These are phyloP conservation scores for Pyronema domesticum DNA, from an alignment of 495 filamentous ascomycete genomes.

Conservation along the genomic window DNA sequence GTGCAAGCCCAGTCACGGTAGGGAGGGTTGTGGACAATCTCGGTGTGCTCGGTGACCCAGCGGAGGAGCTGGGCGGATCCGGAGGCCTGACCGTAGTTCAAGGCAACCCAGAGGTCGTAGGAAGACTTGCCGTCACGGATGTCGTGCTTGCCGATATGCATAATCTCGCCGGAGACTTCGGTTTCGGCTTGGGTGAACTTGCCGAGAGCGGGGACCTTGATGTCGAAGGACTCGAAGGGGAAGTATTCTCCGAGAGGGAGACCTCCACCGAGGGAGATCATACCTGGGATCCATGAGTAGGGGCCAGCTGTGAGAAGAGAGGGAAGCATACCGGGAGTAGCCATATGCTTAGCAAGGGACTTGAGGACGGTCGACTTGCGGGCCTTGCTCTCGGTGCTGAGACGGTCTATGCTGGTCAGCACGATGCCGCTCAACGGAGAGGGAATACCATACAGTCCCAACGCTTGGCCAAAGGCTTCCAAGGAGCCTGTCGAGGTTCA, in stretches of 20 bases:
- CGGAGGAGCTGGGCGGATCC: conserved; percentile 74
- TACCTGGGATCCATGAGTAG: conserved; percentile 25
- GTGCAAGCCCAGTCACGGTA: conserved; percentile 73
- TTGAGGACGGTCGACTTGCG: conserved; percentile 55
- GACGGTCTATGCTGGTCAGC: conserved; percentile 28
- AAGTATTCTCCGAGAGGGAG: conserved; percentile 81
- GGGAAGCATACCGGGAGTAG: conserved; percentile 16
- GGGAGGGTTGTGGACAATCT: conserved; percentile 53
- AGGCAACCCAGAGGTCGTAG: conserved; percentile 61
- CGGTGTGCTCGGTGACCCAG: conserved; percentile 85
- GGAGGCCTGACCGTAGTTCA: conserved; percentile 79
- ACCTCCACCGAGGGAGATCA: conserved; percentile 82
- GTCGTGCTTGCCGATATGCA: conserved; percentile 67
- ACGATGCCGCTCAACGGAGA: background rate
- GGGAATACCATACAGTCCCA: conserved; percentile 47
- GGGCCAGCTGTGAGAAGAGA: background rate
- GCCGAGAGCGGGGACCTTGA: conserved; percentile 50
- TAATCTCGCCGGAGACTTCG: conserved; percentile 32
- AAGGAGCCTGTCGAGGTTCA: conserved; percentile 24
- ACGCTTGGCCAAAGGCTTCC: conserved; percentile 62
- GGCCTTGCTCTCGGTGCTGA: conserved; percentile 38
- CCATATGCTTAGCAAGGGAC: conserved; percentile 51
- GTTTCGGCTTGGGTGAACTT: conserved; percentile 53
- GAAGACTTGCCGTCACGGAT: conserved; percentile 43
- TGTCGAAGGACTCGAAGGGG: conserved; percentile 50